These are phyloP conservation scores for Crithidia fasciculata DNA, from an alignment of 208 protist genomes.

Conservation along the genomic window DNA sequence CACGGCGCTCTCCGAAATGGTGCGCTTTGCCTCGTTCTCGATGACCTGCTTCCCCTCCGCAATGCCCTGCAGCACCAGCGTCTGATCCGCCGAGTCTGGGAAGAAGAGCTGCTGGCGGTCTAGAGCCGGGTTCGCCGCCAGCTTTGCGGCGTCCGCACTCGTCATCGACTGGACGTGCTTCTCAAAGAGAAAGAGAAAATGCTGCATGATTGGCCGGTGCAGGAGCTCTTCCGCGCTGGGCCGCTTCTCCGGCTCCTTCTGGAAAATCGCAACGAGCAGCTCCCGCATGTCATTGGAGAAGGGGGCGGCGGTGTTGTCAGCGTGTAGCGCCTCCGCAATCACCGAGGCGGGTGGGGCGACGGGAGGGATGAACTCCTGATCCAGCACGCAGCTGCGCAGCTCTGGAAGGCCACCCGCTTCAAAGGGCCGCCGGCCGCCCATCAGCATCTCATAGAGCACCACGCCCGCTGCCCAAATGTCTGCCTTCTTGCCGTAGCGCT, in stretches of 20 bases:
- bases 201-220: slow-evolving; percentile 79
- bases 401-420: slow-evolving; percentile 63
- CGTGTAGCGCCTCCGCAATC: slow-evolving; percentile 11
- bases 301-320: slow-evolving; percentile 2
- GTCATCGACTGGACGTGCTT: slow-evolving; percentile 65
- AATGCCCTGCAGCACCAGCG: slow-evolving; percentile 65
- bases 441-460: slow-evolving; percentile 87
- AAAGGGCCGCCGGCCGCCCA: slow-evolving; percentile 77
- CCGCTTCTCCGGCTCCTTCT: slow-evolving; percentile 66
- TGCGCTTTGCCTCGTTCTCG: slow-evolving; percentile 40
- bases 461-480: slow-evolving; percentile 89
- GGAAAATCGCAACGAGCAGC: slow-evolving; percentile 63
- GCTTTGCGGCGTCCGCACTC: slow-evolving; percentile 39
- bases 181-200: slow-evolving; percentile 80
- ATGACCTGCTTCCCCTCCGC: slow-evolving; percentile 67
- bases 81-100: slow-evolving; percentile 41
- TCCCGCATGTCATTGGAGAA: slow-evolving; percentile 83
- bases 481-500: slow-evolving; percentile 88
- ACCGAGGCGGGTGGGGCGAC: slow-evolving; percentile 33
- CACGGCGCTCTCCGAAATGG: slow-evolving; percentile 39
- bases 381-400: slow-evolving; percentile 62
- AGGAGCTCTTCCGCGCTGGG: slow-evolving; percentile 79
- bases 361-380: slow-evolving; percentile 57
- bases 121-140: slow-evolving; percentile 37
- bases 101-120: slow-evolving; percentile 52